Percentiles rank a stretch among this genome's conserved stretches.
Conservation (phyloP, 2,329 filamentous ascomycete genomes). For the Lachnellula cervina region DNA sequence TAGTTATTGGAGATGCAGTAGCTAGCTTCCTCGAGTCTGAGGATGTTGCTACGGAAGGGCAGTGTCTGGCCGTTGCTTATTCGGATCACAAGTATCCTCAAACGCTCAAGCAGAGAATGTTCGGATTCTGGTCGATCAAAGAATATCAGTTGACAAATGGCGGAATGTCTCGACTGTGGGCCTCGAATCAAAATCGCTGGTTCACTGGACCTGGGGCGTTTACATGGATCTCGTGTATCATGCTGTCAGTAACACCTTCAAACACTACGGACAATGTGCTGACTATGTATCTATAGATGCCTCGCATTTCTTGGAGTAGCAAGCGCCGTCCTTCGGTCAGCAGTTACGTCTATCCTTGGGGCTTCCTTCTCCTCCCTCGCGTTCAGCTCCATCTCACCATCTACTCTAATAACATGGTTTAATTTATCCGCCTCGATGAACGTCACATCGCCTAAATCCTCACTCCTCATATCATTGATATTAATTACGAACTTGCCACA, state of each 20-base stretch:
- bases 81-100: neutral
- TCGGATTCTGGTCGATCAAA: neutral
- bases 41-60: constrained; percentile 23
- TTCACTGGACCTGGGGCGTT: neutral
- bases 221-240: neutral
- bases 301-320: neutral
- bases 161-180: neutral
- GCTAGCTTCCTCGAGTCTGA: constrained; percentile 30
- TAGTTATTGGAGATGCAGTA: constrained; percentile 33
- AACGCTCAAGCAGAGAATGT: neutral
- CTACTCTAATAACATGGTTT: neutral
- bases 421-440: neutral
- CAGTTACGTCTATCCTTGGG: neutral
- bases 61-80: neutral
- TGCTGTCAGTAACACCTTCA: neutral
- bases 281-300: neutral
- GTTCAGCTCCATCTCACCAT: neutral
- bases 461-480: neutral
- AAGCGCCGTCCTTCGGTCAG: neutral
- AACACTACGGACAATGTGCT: neutral
- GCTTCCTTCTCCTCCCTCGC: neutral
- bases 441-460: neutral
- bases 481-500: constrained; percentile 18
- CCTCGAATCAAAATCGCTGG: neutral
- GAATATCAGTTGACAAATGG: neutral